These are phyloP conservation scores for Leucaena leucocephala DNA, from an alignment of 306 rosid genomes.

Conservation along the genomic window DNA sequence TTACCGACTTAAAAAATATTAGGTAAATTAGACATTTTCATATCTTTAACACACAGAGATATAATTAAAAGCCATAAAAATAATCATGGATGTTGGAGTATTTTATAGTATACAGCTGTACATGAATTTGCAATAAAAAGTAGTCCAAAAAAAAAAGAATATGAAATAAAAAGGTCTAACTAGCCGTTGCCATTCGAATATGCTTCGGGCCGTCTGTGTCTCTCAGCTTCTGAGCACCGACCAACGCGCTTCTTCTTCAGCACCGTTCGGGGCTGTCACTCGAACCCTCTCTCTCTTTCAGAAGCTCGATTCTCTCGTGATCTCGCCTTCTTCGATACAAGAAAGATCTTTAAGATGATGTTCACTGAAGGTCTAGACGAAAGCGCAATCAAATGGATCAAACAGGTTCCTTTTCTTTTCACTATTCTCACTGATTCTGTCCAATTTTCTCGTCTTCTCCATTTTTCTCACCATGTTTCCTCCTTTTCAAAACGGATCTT, in stretches of 20 bases:
- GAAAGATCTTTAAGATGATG: constrained; percentile 39
- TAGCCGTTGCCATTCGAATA: constrained; percentile 62
- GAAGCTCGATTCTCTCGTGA: background rate
- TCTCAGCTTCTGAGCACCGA: constrained; percentile 1
- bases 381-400: constrained; percentile 82
- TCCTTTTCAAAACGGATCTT: no score
- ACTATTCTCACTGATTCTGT: no score
- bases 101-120: no score
- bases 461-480: no score
- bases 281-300: background rate
- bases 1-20: no score
- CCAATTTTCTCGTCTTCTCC: no score
- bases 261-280: background rate
- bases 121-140: background rate
- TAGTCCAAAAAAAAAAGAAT: background rate
- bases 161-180: constrained; percentile 37
- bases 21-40: no score
- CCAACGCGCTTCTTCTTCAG: constrained; percentile 42
- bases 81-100: no score
- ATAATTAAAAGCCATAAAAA: no score
- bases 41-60: no score
- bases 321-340: background rate
- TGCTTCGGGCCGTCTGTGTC: background rate
- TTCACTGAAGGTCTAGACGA: constrained; percentile 94
- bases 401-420: constrained; percentile 49